Evolutionary conservation across 1,284 basidiomycete genomes (phyloP).

Genomic region (Puccinia polysora): DNA sequence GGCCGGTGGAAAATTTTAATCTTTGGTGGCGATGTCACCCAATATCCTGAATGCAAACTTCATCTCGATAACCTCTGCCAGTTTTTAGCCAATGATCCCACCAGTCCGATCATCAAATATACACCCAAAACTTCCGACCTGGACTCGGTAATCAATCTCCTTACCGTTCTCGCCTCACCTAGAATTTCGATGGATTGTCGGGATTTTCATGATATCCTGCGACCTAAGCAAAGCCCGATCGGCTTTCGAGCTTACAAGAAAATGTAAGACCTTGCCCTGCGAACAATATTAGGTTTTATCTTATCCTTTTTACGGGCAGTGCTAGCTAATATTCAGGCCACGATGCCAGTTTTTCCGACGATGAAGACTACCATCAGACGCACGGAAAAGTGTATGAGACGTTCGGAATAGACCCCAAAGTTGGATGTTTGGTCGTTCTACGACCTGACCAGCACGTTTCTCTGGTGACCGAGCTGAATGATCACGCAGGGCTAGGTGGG

Average conservation of each 20-base stretch:
- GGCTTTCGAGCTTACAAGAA: not conserved
- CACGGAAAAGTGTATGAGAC: conserved; percentile 52
- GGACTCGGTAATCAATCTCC: conserved; percentile 48
- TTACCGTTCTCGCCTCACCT: conserved; percentile 45
- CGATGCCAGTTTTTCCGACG: conserved; percentile 50
- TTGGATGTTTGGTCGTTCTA: conserved; percentile 51
- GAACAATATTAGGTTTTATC: not conserved
- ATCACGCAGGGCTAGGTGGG: conserved; percentile 44
- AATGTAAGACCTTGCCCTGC: conserved; percentile 45
- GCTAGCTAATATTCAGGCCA: conserved; percentile 45
- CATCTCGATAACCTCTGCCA: not conserved
- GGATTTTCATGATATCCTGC: not conserved
- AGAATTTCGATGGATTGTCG: conserved; percentile 44
- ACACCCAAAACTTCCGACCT: conserved; percentile 46
- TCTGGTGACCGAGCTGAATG: conserved; percentile 46
- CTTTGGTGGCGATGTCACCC: conserved; percentile 11
- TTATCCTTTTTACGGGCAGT: not conserved
- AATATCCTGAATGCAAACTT: conserved; percentile 26
- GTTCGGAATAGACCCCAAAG: conserved; percentile 51
- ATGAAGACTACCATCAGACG: conserved; percentile 49
- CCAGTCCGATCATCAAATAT: conserved; percentile 24
- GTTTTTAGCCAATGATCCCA: conserved; percentile 4
- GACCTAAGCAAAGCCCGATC: not conserved
- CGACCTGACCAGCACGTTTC: too few relatives aligned
- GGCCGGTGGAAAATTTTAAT: not conserved